phyloP scores from a whole-genome alignment of 805 yeast genomes.

The Vanderwaltozyma verrucispora region DNA sequence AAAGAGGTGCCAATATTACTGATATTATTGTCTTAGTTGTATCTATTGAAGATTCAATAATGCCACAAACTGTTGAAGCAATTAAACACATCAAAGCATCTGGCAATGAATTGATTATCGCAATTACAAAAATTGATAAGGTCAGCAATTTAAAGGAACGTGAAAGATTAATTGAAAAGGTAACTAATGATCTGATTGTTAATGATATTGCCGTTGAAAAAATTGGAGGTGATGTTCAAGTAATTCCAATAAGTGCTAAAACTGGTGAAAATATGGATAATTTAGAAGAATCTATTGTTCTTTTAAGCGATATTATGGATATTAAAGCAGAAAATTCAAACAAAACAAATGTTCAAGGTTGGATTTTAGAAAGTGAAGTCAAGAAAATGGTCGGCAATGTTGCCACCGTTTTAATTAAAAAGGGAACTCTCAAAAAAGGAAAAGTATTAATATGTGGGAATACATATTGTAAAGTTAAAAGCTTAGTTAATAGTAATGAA shows the following conservation, averaged over 20 bases:
- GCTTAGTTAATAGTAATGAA: slow-evolving; percentile 67
- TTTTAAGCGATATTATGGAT: slow-evolving; percentile 77
- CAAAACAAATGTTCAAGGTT: slow-evolving; percentile 59
- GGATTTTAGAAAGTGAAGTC: slow-evolving; percentile 78
- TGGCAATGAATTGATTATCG: slow-evolving; percentile 55
- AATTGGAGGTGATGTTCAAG: slow-evolving; percentile 91
- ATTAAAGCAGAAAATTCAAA: slow-evolving; percentile 44
- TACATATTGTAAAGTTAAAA: slow-evolving; percentile 75
- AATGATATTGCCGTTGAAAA: slow-evolving; percentile 81
- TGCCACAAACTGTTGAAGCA: slow-evolving; percentile 96
- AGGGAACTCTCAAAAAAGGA: slow-evolving; percentile 68
- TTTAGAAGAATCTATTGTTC: slow-evolving; percentile 77
- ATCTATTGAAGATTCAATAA: slow-evolving; percentile 95
- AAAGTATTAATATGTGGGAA: slow-evolving; percentile 74
- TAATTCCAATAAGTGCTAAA: slow-evolving; percentile 77
- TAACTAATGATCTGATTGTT: slow-evolving; percentile 63
- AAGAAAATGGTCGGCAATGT: slow-evolving; percentile 75
- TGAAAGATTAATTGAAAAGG: slow-evolving; percentile 64
- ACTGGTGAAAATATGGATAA: slow-evolving; percentile 87
- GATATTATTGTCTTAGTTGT: slow-evolving; percentile 89
- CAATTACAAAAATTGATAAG: slow-evolving; percentile 85
- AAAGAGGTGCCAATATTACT: slow-evolving; percentile 89
- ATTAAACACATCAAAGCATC: slow-evolving; percentile 75
- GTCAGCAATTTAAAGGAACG: slow-evolving; percentile 28
- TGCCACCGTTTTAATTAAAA: slow-evolving; percentile 73